These are phyloP conservation scores for Aquilaria yunnanensis DNA, from an alignment of 345 rosid genomes.

Conservation along the genomic window DNA sequence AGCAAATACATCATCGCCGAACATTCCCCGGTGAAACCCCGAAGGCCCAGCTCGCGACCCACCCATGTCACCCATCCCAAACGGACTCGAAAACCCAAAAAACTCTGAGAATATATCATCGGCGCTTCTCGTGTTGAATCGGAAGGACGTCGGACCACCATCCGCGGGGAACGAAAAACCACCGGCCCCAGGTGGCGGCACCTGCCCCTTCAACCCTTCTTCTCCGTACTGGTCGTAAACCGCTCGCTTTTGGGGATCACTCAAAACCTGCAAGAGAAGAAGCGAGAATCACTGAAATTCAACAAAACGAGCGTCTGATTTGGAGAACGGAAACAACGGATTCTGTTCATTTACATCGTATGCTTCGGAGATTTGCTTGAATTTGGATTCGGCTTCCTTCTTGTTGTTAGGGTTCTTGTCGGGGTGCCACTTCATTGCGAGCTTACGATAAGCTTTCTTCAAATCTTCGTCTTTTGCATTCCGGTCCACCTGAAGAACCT, in stretches of 20 bases:
- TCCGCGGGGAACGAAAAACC: constrained; percentile 40
- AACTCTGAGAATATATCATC: constrained; percentile 86
- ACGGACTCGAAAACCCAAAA: constrained; percentile 67
- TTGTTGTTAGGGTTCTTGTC: constrained; percentile 83
- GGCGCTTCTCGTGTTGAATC: constrained; percentile 71
- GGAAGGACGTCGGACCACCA: constrained; percentile 42
- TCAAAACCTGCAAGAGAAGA: constrained; percentile 41
- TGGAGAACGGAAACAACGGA: neutral
- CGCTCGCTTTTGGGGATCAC: constrained; percentile 73
- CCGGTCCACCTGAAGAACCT: constrained; percentile 67
- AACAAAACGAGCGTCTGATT: neutral
- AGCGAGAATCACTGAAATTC: neutral
- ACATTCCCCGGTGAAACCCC: constrained; percentile 44
- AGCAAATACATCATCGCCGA: constrained; percentile 54
- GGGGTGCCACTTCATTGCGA: constrained; percentile 96
- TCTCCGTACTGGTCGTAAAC: constrained; percentile 91
- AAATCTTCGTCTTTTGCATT: constrained; percentile 71
- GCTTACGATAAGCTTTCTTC: constrained; percentile 83
- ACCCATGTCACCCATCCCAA: constrained; percentile 47
- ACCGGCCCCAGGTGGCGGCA: constrained; percentile 63
- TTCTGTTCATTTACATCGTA: constrained; percentile 46
- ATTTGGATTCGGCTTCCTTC: constrained; percentile 84
- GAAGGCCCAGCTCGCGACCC: constrained; percentile 43
- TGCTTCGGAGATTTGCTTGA: constrained; percentile 94
- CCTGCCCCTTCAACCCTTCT: constrained; percentile 76